Evolutionary conservation across 768 basidiomycete species (phyloP).

Genomic region (Suillus plorans): DNA sequence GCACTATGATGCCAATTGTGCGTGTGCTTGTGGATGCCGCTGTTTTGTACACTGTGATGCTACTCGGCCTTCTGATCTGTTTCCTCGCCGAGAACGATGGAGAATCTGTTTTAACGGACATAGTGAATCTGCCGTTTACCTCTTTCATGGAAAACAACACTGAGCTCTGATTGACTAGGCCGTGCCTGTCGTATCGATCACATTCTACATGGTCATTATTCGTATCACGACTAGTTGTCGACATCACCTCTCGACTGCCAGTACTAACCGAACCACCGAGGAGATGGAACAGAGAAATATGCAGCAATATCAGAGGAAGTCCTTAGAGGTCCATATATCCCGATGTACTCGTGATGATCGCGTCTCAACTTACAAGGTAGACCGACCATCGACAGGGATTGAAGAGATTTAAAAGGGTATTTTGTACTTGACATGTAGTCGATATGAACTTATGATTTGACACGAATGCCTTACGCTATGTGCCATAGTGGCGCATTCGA

Average conservation of each 20-base stretch:
- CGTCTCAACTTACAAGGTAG: neutral
- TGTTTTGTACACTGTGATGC: conserved; percentile 7
- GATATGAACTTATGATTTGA: neutral
- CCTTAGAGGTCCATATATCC: conserved; percentile 3
- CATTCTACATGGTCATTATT: neutral
- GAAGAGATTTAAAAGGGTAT: neutral
- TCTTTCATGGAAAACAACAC: neutral
- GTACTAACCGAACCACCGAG: neutral
- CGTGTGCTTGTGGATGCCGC: conserved; percentile 9
- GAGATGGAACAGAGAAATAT: neutral
- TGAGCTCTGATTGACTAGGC: neutral
- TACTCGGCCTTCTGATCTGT: conserved; percentile 7
- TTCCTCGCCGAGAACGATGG: neutral
- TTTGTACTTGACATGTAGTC: neutral
- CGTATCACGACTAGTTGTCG: neutral
- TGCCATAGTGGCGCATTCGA: neutral
- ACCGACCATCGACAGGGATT: neutral
- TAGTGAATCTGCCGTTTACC: neutral
- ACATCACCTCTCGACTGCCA: neutral
- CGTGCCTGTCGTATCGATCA: neutral
- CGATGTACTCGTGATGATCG: neutral
- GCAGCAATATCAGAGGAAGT: neutral
- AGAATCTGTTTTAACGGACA: conserved; percentile 7
- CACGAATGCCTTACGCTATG: neutral
- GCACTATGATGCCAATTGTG: neutral